Conservation (phyloP, 2,329 filamentous ascomycete genomes). For the Alternaria sp. region DNA sequence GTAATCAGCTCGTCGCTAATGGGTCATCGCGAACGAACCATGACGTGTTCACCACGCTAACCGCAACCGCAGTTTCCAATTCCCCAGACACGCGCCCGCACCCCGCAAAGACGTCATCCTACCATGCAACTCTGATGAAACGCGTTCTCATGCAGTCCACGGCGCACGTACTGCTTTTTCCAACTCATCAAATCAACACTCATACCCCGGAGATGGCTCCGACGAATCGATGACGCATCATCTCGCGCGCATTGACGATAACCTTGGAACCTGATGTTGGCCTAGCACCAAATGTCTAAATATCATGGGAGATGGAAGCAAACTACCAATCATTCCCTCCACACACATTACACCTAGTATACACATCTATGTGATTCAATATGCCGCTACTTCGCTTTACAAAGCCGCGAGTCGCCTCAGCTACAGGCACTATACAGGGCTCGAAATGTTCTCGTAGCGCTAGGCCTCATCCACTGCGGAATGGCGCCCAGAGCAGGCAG, state of each 20-base stretch:
- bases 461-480: conserved; percentile 40
- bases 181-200: not conserved
- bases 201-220: not conserved
- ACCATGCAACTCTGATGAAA: not conserved
- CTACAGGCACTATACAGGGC: not conserved
- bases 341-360: not conserved
- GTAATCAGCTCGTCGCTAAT: not conserved
- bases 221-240: conserved; percentile 1
- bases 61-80: not conserved
- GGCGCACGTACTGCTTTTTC: not conserved
- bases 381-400: not conserved
- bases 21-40: not conserved
- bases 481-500: conserved; percentile 42
- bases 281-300: not conserved
- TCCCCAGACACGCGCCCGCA: not conserved
- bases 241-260: conserved; percentile 1
- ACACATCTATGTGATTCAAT: not conserved
- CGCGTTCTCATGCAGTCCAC: not conserved
- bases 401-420: not conserved
- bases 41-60: not conserved
- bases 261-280: not conserved
- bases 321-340: not conserved
- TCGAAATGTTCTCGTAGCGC: not conserved
- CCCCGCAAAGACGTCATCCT: not conserved
- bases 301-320: not conserved